Percentiles rank a stretch among this genome's conserved stretches.
Evolutionary conservation across 306 rosid species (phyloP).

Genomic region (Cicer yamashitae): DNA sequence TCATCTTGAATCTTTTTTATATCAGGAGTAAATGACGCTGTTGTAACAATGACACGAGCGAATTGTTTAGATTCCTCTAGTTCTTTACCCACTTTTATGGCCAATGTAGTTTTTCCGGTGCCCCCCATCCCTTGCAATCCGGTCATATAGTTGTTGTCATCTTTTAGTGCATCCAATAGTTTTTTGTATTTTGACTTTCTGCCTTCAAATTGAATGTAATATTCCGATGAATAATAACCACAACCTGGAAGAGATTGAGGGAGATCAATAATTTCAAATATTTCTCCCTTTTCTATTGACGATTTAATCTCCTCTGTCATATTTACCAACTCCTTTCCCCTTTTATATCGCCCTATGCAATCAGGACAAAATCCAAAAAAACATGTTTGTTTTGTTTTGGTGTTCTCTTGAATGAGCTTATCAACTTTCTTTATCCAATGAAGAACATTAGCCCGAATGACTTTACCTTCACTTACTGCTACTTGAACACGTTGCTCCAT

Average conservation of each 20-base stretch:
- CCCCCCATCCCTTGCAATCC: conserved; percentile 32
- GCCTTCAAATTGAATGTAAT: background rate
- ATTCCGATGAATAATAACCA: background rate
- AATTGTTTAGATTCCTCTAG: background rate
- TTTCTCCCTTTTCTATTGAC: background rate
- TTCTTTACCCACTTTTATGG: background rate
- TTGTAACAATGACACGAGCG: background rate
- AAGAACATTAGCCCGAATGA: rapidly evolving
- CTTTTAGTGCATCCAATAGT: background rate
- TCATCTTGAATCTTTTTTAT: background rate
- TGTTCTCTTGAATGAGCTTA: background rate
- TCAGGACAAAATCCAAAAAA: conserved; percentile 22
- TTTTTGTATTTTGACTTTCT: background rate
- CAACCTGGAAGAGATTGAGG: background rate
- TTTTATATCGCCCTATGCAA: background rate
- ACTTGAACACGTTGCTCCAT: background rate
- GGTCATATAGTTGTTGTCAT: too few relatives aligned
- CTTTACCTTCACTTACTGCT: background rate
- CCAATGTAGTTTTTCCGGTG: conserved; percentile 29
- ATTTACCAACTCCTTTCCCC: background rate
- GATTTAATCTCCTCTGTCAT: background rate
- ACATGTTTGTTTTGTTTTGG: background rate
- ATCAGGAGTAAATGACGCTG: background rate
- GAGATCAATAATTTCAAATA: background rate
- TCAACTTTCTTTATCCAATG: background rate